Evolutionary conservation across 208 protist genomes (phyloP), one percentile per base, ranked within the genome.

Genomic region (Strigomonas oncopelti): DNA sequence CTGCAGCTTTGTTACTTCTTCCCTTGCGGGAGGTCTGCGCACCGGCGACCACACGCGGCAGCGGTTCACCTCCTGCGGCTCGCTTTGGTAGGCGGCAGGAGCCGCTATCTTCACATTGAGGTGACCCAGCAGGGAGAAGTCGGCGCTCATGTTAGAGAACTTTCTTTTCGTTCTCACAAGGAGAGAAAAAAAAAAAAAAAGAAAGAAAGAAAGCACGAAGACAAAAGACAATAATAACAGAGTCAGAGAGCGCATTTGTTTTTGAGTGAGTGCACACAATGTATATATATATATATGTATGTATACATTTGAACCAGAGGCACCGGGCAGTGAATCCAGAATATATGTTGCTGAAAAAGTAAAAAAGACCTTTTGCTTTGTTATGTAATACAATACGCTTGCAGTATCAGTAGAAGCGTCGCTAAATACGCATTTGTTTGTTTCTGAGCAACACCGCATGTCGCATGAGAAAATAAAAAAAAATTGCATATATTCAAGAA

Each of bases 61-160:
- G 24, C 45, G 5, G 28, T 32, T 45, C n/a, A 31, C 18, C n/a
- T 38, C 38, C 20, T 16, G 32, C 25, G 46, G 27, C 48, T 36
- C 24, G 24, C 34, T 8, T 24, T 20, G 22, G 48, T n/a, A 0
- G 4, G 18, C 45, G 2, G 60, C 45, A 38, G 29, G 16, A 24
- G 48, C 53, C 45, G 54, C 29, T 51, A 91, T 74, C 0, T 62
- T 74, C 14, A 91, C 80, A 14, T 73, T 73, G 9, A 91, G 72
- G 55, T 87, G 81, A 60, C 75, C 56, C 52, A 91, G 71, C 48
- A 91, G 67, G 0, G 83, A 88, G 52, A 91, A 91, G 25, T 88
- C 80, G 0, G 36, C 51, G 53, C 62, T 73, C 80, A 78, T 91
- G 27, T n/a, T n/a, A n/a, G 16, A 22, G 7, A 27, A 9, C 22